Base-by-base conservation (phyloP, 495 filamentous ascomycete species). In the Recurvomyces mirabilis region DNA sequence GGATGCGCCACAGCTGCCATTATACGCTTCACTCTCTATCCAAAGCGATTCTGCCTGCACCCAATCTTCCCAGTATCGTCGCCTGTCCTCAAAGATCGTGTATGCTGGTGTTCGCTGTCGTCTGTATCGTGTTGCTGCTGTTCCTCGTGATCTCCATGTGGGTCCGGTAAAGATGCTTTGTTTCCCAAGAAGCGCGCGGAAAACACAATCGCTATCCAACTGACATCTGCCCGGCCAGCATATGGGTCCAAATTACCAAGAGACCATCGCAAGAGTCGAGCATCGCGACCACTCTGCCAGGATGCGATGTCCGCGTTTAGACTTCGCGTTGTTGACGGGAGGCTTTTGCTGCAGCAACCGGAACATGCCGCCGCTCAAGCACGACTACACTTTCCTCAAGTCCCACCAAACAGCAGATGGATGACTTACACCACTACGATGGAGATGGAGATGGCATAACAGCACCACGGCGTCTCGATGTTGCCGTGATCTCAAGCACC, bases 1-100 rank as follows among this genome's bases (percentile, higher is more conserved):
- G 48, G 50, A 45, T 49, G 51, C 34, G 51, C 51, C 11, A 54
- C 51, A 29, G 46, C 51, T 13, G 51, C 51, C 51, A 54, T 54
- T 14, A 53, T 49, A 19, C 45, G 38, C 17, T 24, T 29, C 6
- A 53, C 18, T 1, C 23, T 10, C 11, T 17, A 28, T 12, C 51
- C 46, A 35, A 53, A 44, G 26, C 39, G 20, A 18, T 44, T 23
- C 15, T 46, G n/a, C 29, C 34, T 53, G 12, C 18, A 17, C 30
- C 40, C 24, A 22, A 15, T 22, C 23, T 28, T 46, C 25, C 10
- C 6, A 33, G 17, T 12, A 12, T 36, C 21, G 35, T 38, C 19
- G 12, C 15, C 19, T 38, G 17, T 45, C 37, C 42, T 29, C 39
- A 36, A 46, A 41, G 29, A 43, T 42, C 37, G 14, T 26, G 4